Evolutionary conservation across 148 eudicot genomes (phyloP), one percentile per base, ranked within the genome.

Genomic region (Dianthus caryophyllus): DNA sequence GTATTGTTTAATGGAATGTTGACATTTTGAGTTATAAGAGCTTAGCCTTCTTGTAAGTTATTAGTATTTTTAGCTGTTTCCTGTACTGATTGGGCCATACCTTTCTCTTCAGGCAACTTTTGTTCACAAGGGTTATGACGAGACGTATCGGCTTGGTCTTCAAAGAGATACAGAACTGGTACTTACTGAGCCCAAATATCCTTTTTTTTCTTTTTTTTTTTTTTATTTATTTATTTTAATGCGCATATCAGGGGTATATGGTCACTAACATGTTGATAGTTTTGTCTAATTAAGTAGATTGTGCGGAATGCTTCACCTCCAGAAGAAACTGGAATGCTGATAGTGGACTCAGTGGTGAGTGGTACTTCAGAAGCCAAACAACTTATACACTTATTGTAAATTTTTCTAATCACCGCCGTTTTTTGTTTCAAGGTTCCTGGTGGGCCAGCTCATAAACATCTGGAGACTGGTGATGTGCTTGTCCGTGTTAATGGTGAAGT

Each of bases 381-480:
- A 5, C 16, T 25, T 25, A 31, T 27, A 6, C 46, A 76, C 26
- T 67, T 62, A 27, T 20, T 33, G 49, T 39, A 39, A 47, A 16
- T 47, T 33, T 10, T 11, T 13, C 17, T 36, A 33, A 15, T 25
- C 15, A 1, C 20, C 22, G 8, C 63, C n/a, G 15, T 44, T 64
- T 75, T 22, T 57, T 64, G 68, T 43, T 71, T 82, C 36, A 74
- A 94, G 99, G 99, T 94, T 61, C 99, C 97, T 20, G 99, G 95
- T 61, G 99, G 99, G 58, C 99, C 97, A 71, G 87, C 93, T 50
- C 78, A 88, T 65, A 84, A 79, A 50, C 83, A 71, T 75, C 78
- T 94, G 87, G 96, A 90, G 83, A 83, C 99, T 50, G 99, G 99
- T 74, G 99, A 94, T 72, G 97, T 94, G 72, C 97, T 94, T 81